Percentiles rank a stretch among this genome's conserved stretches.
Conservation (phyloP, 2,329 filamentous ascomycete species). For the Trichoderma arundinaceum region DNA sequence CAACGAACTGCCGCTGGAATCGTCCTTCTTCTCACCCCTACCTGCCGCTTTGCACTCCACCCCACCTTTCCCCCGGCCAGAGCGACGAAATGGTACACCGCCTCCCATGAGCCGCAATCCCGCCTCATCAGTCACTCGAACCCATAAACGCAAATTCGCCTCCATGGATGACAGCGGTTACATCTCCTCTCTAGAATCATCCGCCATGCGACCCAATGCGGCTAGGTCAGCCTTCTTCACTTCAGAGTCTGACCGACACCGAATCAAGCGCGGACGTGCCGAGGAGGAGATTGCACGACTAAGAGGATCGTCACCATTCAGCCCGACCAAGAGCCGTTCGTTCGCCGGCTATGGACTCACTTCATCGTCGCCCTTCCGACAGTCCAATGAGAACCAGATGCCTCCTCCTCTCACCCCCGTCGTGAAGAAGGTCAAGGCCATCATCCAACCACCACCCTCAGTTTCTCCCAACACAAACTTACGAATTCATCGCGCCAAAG, state of each 20-base stretch:
- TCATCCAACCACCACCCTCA: constrained; percentile 65
- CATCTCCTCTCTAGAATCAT: constrained; percentile 94
- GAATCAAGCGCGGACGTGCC: constrained; percentile 85
- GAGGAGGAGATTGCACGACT: constrained; percentile 96
- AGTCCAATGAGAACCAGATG: constrained; percentile 62
- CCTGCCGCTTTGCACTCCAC: constrained; percentile 81
- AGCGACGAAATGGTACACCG: constrained; percentile 72
- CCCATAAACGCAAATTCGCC: constrained; percentile 76
- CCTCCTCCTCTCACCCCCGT: constrained; percentile 81
- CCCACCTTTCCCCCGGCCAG: constrained; percentile 74
- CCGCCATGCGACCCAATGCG: constrained; percentile 74
- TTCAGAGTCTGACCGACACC: constrained; percentile 79
- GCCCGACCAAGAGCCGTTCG: constrained; percentile 74
- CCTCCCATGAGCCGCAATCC: constrained; percentile 69
- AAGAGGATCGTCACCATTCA: constrained; percentile 90
- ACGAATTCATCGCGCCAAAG: constrained; percentile 82
- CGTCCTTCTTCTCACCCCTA: constrained; percentile 72
- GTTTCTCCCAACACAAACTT: constrained; percentile 93
- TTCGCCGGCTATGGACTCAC: constrained; percentile 57
- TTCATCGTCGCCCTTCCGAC: constrained; percentile 73
- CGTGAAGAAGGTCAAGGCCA: constrained; percentile 79
- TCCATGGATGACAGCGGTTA: constrained; percentile 94
- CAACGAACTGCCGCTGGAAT: constrained; percentile 48
- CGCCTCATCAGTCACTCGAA: constrained; percentile 67
- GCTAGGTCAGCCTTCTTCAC: constrained; percentile 69